Evolutionary conservation across 352 stramenopile species (phyloP).

Genomic region (Phytophthora kernoviae): DNA sequence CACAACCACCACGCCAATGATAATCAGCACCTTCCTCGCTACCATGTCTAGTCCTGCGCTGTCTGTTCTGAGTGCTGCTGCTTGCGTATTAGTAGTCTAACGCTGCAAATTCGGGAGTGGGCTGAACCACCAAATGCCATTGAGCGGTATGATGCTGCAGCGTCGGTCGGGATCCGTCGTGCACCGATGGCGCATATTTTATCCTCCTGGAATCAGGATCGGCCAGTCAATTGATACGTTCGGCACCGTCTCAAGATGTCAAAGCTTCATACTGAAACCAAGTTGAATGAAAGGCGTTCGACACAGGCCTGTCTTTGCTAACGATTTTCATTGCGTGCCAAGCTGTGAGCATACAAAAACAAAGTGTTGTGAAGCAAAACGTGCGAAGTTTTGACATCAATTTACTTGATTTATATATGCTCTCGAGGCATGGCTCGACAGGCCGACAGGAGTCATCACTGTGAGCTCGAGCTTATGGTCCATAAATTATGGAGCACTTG

Average conservation of each 20-base stretch:
- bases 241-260: constrained; percentile 3
- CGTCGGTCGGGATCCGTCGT: not conserved
- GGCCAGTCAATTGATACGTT: not conserved
- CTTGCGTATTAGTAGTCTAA: not conserved
- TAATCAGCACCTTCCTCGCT: constrained; percentile 30
- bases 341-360: too few species aligned
- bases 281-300: too few species aligned
- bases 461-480: too few species aligned
- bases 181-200: not conserved
- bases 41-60: constrained; percentile 15
- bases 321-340: too few species aligned
- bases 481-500: too few species aligned
- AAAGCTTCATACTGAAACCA: too few species aligned
- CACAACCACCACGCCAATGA: constrained; percentile 49
- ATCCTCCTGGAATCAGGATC: not conserved
- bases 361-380: too few species aligned
- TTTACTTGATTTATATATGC: too few species aligned
- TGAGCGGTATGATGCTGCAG: not conserved
- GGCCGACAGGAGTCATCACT: too few species aligned
- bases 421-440: too few species aligned
- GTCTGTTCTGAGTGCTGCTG: constrained; percentile 4
- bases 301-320: too few species aligned
- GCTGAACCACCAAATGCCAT: constrained; percentile 18
- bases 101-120: constrained; percentile 27
- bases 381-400: too few species aligned